Base-by-base conservation (phyloP, 2,329 filamentous ascomycete genomes). In the Didymella segeticola region DNA sequence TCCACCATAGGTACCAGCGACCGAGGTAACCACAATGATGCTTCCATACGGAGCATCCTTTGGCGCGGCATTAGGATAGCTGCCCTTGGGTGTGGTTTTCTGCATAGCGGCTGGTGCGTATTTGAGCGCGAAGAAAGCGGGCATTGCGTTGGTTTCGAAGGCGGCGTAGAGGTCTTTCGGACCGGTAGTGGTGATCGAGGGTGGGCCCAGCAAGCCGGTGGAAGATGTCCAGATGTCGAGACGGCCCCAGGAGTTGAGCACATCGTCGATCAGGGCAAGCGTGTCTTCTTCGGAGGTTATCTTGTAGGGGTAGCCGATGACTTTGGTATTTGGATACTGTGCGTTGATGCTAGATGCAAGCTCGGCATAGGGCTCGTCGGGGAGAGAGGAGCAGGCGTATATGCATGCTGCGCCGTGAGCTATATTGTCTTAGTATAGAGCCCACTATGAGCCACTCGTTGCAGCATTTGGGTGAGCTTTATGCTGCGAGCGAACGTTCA, bases 321-420 rank as follows among this genome's bases (percentile, higher is more conserved):
- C 73, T 62, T 85, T 85, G 14, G 83, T 86, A 63, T 83, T 84
- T 14, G 83, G 82, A 47, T 64, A 61, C 30, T 47, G 30, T 31
- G 75, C 70, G 45, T 77, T 76, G 25, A 84, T 69, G 38, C 75
- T 68, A 9, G 74, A 67, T 33, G 78, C 73, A 31, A 84, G 70
- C 31, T 68, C 53, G 20, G 72, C 69, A 63, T 79, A 80, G 33
- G 77, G 72, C 26, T 77, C 72, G 25, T 70, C 70, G 14, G 76
- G 75, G 33, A 75, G 64, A 19, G 75, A 75, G 37, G 82, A 80
- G 70, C 83, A 85, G 38, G 83, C 81, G 63, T 87, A 87, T 59
- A 87, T 84, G 62, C 83, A 86, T 36, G 85, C 85, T 57, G 85
- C 85, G 34, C 85, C 85, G 65, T 87, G 85, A 38, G 84, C 84